Evolutionary conservation across 202 grass and related monocot species (phyloP), one percentile per base, ranked within the genome.

Genomic region (Zoysia matrella): DNA sequence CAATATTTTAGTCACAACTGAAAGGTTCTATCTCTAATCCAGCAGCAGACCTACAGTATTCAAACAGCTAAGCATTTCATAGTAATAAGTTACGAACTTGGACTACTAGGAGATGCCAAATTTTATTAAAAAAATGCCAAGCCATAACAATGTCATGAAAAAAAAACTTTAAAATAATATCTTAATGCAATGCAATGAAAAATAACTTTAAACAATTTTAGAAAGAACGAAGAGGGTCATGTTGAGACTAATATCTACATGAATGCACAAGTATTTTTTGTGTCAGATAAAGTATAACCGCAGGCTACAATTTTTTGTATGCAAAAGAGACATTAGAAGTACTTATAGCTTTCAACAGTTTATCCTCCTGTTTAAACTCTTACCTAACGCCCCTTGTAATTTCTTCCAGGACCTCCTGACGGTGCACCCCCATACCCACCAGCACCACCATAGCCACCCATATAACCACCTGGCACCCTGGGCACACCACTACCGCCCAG

Each of bases 361-460:
- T 67, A 67, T 51, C 46, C 48, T 81, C 74, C 79, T 75, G 60
- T 79, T 62, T 22, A 56, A 66, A 77, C 72, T 64, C 84, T 90
- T 92, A 92, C 89, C 89, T 94, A 94, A 69, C 80, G 92, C 57
- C 92, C 93, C 87, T 90, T 89, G 89, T 99, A 94, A 84, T 91
- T 93, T 89, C 96, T 90, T 67, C 93, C 89, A 22, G 89, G 61
- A 1, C 96, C 95, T 85, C 86, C 93, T 49, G 87, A 76, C 22
- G 22, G 22, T 22, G 22, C 22, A 22, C 22, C 22, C 22, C 22
- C 22, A 22, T 22, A 22, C 22, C 90, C 92, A 77, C 93, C 93
- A 80, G 84, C 88, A 61, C 82, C 80, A 53, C 92, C 92, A 75
- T 95, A 92, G 49, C 96, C 89, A 13, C 86, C 85, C n/a, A 88